phyloP scores from a whole-genome alignment of 176 grass and related monocot species.

The Themeda triandra region DNA sequence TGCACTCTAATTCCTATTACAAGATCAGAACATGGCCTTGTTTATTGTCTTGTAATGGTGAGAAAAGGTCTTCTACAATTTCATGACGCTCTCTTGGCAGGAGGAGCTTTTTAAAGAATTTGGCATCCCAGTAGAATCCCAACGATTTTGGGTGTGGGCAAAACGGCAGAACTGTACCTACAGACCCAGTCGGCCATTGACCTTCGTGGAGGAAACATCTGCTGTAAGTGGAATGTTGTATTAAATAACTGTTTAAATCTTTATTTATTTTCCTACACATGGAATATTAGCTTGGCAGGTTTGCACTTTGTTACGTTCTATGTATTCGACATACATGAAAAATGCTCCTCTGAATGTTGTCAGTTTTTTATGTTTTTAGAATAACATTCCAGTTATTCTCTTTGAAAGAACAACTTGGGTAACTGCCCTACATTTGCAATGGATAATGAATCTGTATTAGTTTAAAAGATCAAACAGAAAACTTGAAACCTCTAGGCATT shows the following conservation, averaged over 20 bases:
- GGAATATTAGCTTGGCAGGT: background rate
- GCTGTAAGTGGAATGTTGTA: slow-evolving; percentile 41
- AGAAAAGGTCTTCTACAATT: background rate
- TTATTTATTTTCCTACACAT: background rate
- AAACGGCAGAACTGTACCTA: slow-evolving; percentile 59
- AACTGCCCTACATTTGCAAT: background rate
- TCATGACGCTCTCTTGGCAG: slow-evolving; percentile 37
- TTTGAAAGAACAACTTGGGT: background rate
- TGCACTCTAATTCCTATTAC: background rate
- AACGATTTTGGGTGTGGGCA: slow-evolving; percentile 75
- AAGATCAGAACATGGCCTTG: background rate
- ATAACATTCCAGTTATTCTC: background rate
- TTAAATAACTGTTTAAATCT: background rate
- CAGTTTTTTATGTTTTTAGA: background rate
- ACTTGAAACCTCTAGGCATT: background rate
- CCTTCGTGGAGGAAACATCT: slow-evolving; percentile 42
- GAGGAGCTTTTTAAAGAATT: slow-evolving; percentile 58
- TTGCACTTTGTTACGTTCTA: background rate
- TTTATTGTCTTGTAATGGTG: background rate
- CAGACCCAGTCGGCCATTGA: slow-evolving; percentile 51
- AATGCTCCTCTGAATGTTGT: background rate
- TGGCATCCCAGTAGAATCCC: slow-evolving; percentile 50
- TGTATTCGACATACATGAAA: background rate
- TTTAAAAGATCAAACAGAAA: background rate
- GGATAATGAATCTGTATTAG: background rate